Evolutionary conservation across 306 rosid genomes (phyloP).

Genomic region (Oemleria cerasiformis): DNA sequence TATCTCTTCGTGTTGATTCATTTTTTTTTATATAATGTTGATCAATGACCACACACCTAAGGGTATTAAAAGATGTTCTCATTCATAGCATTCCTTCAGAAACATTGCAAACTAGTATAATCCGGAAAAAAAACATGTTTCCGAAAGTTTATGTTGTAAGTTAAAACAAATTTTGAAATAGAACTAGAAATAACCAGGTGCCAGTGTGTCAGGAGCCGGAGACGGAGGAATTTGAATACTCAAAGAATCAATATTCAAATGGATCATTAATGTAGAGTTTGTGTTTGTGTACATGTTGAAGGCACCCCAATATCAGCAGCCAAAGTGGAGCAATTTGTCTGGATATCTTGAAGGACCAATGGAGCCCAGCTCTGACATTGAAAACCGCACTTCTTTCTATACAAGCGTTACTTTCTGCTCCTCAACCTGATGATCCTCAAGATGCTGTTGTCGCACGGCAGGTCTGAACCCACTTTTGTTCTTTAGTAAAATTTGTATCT

Average conservation of each 20-base stretch:
- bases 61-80: background rate
- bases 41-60: background rate
- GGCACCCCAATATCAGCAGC: constrained; percentile 99
- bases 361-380: constrained; percentile 98
- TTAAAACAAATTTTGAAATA: background rate
- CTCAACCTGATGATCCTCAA: constrained; percentile 99
- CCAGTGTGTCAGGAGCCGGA: background rate
- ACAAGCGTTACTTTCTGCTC: constrained; percentile 96
- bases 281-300: constrained; percentile 35
- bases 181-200: background rate
- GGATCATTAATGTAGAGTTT: constrained; percentile 20
- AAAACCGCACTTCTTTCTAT: constrained; percentile 98
- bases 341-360: constrained; percentile 93
- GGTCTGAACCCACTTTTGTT: constrained; percentile 39
- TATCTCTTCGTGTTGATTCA: background rate
- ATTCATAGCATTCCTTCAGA: background rate
- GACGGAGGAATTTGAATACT: background rate
- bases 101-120: background rate
- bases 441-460: constrained; percentile 99
- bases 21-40: background rate
- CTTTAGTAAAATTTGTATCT: constrained; percentile 6
- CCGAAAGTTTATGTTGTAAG: background rate
- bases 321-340: constrained; percentile 99
- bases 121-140: background rate
- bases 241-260: background rate